Evolutionary conservation across 73 alveolate species (phyloP).

Genomic region (Effrenium voratum): DNA sequence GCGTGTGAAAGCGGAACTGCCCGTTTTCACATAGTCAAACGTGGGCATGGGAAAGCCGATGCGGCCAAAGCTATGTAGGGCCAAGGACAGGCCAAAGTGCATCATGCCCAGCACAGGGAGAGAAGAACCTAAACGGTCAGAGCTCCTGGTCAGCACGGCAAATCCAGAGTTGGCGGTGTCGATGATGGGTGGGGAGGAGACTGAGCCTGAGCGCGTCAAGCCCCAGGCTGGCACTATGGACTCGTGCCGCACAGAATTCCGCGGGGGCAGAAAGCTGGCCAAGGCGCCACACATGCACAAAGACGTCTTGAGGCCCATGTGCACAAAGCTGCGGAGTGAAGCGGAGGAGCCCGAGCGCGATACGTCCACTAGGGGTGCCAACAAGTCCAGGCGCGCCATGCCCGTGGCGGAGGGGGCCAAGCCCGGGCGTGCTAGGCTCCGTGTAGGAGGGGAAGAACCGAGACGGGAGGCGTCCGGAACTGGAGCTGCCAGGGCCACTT

Average conservation of each 20-base stretch:
- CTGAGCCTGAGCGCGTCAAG: background rate
- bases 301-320: background rate
- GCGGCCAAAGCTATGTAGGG: background rate
- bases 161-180: background rate
- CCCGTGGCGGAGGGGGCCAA: background rate
- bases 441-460: background rate
- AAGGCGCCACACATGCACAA: too few relatives aligned
- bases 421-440: background rate
- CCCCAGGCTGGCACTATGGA: background rate
- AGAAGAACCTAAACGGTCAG: background rate
- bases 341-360: too few relatives aligned
- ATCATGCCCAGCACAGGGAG: background rate
- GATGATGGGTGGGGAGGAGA: background rate
- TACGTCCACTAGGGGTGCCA: too few relatives aligned
- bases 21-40: background rate
- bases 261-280: background rate
- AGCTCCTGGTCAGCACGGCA: background rate
- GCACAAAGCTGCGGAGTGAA: too few relatives aligned
- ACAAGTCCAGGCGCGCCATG: background rate
- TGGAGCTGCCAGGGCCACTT: background rate
- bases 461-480: background rate
- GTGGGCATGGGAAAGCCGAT: background rate
- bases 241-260: background rate
- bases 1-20: background rate
- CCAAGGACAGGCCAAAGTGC: background rate